phyloP scores from a whole-genome alignment of 169 alveolate species.

The Plasmodium blacklocki region DNA sequence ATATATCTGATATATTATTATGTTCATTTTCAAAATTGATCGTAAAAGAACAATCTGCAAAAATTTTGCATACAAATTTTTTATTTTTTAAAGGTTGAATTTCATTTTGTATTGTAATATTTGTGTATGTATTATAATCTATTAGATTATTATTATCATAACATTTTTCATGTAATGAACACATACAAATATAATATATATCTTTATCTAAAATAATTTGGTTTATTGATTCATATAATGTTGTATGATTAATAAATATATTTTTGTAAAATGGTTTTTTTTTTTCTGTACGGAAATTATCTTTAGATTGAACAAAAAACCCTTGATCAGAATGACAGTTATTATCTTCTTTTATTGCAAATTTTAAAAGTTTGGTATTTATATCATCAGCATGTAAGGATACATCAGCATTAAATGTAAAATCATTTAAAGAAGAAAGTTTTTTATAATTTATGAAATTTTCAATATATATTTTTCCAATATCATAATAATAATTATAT shows the following conservation, averaged over 20 bases:
- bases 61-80: slow-evolving; percentile 35
- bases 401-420: slow-evolving; percentile 14
- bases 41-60: slow-evolving; percentile 39
- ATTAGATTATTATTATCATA: background rate
- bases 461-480: slow-evolving; percentile 53
- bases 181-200: slow-evolving; percentile 63
- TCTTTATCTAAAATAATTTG: slow-evolving; percentile 28
- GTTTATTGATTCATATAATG: slow-evolving; percentile 14
- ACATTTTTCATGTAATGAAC: slow-evolving; percentile 47
- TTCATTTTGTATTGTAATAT: slow-evolving; percentile 31
- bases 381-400: slow-evolving; percentile 30
- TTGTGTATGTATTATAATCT: slow-evolving; percentile 34
- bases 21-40: slow-evolving; percentile 11
- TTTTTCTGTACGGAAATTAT: background rate
- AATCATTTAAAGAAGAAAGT: slow-evolving; percentile 11
- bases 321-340: slow-evolving; percentile 45
- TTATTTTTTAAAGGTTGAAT: slow-evolving; percentile 5
- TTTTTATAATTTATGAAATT: slow-evolving; percentile 14
- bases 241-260: slow-evolving; percentile 7
- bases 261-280: slow-evolving; percentile 1
- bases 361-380: slow-evolving; percentile 37
- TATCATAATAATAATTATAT: slow-evolving; percentile 29
- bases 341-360: slow-evolving; percentile 66
- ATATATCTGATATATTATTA: slow-evolving; percentile 14
- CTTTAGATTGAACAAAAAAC: slow-evolving; percentile 16